Conservation (phyloP, 345 rosid genomes). For the Acer campestre region DNA sequence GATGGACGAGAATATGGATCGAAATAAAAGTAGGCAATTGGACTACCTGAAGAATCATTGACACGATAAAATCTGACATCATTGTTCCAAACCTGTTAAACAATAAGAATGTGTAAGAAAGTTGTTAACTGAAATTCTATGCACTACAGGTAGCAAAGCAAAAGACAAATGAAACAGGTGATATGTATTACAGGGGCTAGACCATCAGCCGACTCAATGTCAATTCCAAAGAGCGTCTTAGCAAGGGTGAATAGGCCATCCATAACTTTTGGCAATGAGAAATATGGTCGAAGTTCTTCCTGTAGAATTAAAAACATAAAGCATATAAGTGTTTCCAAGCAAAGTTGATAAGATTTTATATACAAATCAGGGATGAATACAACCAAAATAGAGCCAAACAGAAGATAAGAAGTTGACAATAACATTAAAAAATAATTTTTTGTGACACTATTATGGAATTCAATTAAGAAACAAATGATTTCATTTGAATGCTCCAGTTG, state of each 20-base stretch:
- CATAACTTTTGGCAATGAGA: constrained; percentile 88
- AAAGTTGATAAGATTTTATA: not conserved
- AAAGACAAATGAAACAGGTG: constrained; percentile 11
- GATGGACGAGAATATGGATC: constrained; percentile 98
- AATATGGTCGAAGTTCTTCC: constrained; percentile 91
- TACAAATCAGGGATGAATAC: not conserved
- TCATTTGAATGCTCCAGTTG: not conserved
- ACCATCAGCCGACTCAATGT: constrained; percentile 86
- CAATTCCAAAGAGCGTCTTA: constrained; percentile 69
- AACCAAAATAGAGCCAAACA: not conserved
- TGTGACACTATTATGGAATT: not conserved
- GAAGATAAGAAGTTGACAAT: not conserved
- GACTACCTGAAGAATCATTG: constrained; percentile 77
- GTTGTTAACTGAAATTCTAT: constrained; percentile 19
- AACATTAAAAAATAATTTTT: not conserved
- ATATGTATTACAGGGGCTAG: constrained; percentile 69
- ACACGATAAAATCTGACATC: constrained; percentile 82
- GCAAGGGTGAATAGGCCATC: constrained; percentile 83
- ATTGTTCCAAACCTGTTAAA: constrained; percentile 80
- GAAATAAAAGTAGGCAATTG: constrained; percentile 88
- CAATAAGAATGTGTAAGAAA: constrained; percentile 18
- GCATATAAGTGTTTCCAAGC: not conserved
- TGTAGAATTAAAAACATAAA: constrained; percentile 30
- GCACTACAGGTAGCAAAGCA: not conserved
- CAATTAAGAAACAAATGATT: not conserved